These are phyloP conservation scores for Boletus tomentosulus DNA, from an alignment of 768 basidiomycete genomes.

Conservation along the genomic window DNA sequence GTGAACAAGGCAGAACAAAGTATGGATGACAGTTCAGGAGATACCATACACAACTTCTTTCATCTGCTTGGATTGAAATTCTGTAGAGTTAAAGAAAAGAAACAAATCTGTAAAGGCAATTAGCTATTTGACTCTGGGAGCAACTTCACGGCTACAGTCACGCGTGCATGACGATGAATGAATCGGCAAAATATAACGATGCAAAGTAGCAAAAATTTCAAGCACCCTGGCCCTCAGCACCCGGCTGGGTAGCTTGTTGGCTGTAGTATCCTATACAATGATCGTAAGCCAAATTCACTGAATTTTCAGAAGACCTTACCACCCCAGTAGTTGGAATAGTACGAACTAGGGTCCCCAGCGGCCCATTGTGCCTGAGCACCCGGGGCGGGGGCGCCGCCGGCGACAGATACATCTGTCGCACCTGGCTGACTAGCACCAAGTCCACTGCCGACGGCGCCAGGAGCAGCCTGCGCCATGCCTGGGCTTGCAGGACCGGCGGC, in stretches of 20 bases:
- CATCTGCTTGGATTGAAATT: constrained; percentile 30
- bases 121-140: constrained; percentile 17
- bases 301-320: constrained; percentile 41
- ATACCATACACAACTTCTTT: constrained; percentile 34
- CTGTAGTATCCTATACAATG: constrained; percentile 68
- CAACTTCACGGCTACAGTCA: constrained; percentile 33
- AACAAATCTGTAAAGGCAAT: constrained; percentile 19
- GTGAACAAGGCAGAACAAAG: constrained; percentile 24
- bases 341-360: constrained; percentile 64
- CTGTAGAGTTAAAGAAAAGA: constrained; percentile 24
- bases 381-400: constrained; percentile 44
- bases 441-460: constrained; percentile 50
- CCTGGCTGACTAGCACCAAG: constrained; percentile 55
- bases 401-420: constrained; percentile 50
- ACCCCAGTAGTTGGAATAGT: constrained; percentile 83
- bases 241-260: constrained; percentile 65
- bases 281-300: constrained; percentile 11
- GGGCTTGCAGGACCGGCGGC: constrained; percentile 42
- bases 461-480: constrained; percentile 54
- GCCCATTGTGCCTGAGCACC: constrained; percentile 76
- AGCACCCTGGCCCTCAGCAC: constrained; percentile 47
- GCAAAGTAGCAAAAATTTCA: constrained; percentile 24
- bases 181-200: constrained; percentile 22
- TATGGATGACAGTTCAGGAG: constrained; percentile 28
- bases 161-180: constrained; percentile 24